Evolutionary conservation across 768 basidiomycete genomes (phyloP), one percentile per base, ranked within the genome.

Genomic region (Phaffia tasmanica): DNA sequence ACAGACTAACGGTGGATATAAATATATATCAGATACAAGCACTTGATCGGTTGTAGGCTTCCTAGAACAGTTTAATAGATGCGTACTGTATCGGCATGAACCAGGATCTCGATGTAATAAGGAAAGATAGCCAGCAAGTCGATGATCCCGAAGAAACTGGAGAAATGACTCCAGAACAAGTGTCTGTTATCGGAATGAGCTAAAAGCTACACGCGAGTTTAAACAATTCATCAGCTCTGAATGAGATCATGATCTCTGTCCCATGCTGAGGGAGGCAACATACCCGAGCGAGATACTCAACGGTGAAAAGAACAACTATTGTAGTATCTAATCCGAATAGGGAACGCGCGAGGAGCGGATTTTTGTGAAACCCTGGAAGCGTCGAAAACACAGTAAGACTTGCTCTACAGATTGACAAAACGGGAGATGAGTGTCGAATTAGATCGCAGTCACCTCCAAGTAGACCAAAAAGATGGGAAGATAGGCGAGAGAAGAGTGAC

Each of bases 311-410:
- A 57, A 85, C 83, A 29, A 93, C 90, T 14, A 93, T 76, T 61
- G 81, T 84, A 21, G 89, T 90, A 77, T 93, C 91, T 25, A 90
- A 74, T 0, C 91, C 91, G 69, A 94, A 94, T 84, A 91, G 89
- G 8, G 86, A 79, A 48, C 84, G 79, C 18, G 81, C 83, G 2
- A 84, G 82, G 2, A 85, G 83, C 8, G 73, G 74, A 58, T 76
- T 70, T 4, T 73, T 75, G 56, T 77, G 77, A 47, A 75, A 76
- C 3, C 76, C 73, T 1, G 77, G 77, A 25, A 77, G 65, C 1
- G 77, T 77, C 1, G 77, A 77, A 14, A 77, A 57, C 14, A 73
- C 73, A 0, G 77, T 77, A 3, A 77, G 62, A 30, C 76, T 56
- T 3, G 76, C 77, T 58, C 77, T 77, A 64, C 0, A 29, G 14